phyloP scores from a whole-genome alignment of 306 rosid species.

The Gynostemma pentaphyllum region DNA sequence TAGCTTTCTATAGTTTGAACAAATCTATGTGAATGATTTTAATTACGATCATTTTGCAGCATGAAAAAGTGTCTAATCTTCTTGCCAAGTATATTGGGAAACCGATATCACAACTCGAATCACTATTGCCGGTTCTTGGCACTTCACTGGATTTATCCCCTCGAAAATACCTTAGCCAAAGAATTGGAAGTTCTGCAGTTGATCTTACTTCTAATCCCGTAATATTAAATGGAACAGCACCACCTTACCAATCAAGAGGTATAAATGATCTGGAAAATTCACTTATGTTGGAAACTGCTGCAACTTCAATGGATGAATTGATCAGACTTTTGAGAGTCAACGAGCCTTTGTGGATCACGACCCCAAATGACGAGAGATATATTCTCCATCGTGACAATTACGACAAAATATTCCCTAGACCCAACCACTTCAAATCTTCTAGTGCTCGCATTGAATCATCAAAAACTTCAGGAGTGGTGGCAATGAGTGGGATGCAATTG shows the following conservation, averaged over 20 bases:
- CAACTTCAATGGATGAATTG: constrained; percentile 40
- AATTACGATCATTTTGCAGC: constrained; percentile 19
- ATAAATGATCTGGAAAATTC: constrained; percentile 23
- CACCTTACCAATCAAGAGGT: constrained; percentile 2
- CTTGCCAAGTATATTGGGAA: constrained; percentile 27
- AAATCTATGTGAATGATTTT: neutral
- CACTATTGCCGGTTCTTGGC: neutral
- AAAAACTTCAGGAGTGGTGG: constrained; percentile 37
- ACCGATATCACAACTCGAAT: constrained; percentile 22
- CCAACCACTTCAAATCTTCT: constrained; percentile 12
- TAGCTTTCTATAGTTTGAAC: neutral
- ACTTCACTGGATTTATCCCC: constrained; percentile 10
- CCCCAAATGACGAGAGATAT: constrained; percentile 13
- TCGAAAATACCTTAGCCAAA: constrained; percentile 14
- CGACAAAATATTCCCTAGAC: constrained; percentile 17
- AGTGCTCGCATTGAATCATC: constrained; percentile 37
- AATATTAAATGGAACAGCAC: neutral
- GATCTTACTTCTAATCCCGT: neutral
- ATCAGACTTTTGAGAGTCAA: constrained; percentile 21
- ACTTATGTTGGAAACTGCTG: constrained; percentile 28
- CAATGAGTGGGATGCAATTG: constrained; percentile 26
- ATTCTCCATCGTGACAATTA: constrained; percentile 37
- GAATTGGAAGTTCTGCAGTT: neutral
- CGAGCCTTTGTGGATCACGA: constrained; percentile 48
- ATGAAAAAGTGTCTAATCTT: constrained; percentile 25